Percentiles rank a stretch among this genome's conserved stretches.
Evolutionary conservation across 179 eudicot species (phyloP).

Genomic region (Drosera spatulata): DNA sequence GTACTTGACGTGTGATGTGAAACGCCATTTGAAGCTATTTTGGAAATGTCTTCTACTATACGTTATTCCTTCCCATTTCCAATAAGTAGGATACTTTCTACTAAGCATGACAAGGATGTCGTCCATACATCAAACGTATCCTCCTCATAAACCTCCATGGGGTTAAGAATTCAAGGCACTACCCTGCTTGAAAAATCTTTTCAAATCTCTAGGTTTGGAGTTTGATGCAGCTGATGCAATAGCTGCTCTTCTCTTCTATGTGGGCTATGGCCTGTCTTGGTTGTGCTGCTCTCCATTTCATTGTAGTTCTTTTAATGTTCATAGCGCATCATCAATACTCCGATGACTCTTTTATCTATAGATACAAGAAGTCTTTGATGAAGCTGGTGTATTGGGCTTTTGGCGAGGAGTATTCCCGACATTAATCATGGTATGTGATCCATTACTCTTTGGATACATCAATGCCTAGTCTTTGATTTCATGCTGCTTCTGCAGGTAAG

Average conservation of each 20-base stretch:
- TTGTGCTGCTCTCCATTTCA: not conserved
- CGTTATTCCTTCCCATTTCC: not conserved
- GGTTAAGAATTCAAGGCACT: too few relatives aligned
- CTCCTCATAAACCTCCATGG: too few relatives aligned
- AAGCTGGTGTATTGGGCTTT: slow-evolving; percentile 87
- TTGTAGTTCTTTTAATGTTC: not conserved
- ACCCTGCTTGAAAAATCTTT: too few relatives aligned
- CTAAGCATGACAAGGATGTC: too few relatives aligned
- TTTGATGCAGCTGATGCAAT: too few relatives aligned
- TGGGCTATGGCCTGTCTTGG: not conserved
- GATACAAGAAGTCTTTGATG: slow-evolving; percentile 88
- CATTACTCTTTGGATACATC: slow-evolving; percentile 6
- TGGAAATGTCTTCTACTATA: too few relatives aligned
- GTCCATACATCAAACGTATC: too few relatives aligned
- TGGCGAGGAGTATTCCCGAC: slow-evolving; percentile 97
- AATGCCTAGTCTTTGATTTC: slow-evolving; percentile 17
- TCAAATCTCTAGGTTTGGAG: too few relatives aligned
- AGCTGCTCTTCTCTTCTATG: too few relatives aligned
- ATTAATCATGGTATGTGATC: slow-evolving; percentile 70
- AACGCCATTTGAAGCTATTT: too few relatives aligned
- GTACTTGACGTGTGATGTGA: too few relatives aligned
- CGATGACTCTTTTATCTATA: slow-evolving; percentile 13
- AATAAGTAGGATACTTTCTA: not conserved
- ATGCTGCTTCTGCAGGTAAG: slow-evolving; percentile 50
- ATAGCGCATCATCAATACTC: too few relatives aligned